Base-by-base conservation (phyloP, 768 basidiomycete genomes). In the Tricholoma furcatifolium region DNA sequence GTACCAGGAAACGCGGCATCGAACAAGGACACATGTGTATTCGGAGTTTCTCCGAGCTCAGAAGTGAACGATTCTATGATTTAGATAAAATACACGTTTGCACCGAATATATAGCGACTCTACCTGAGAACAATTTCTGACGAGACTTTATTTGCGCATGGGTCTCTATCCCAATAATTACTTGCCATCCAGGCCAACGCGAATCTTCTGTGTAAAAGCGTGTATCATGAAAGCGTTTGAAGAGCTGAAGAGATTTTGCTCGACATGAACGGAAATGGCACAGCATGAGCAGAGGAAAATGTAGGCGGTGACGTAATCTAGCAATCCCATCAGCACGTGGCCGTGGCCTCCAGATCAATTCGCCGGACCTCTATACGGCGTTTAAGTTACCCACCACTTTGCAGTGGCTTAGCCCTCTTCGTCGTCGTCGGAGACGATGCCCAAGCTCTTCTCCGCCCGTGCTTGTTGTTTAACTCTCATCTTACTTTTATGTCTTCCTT, bases 1-100 rank as follows among this genome's bases (percentile, higher is more conserved):
- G 93, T 91, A 43, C 97, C 96, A 8, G 96, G 96, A 62, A 94
- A 88, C 0, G 93, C 91, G 2, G 94, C 92, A 61, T 98, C 96
- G 58, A 88, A 88, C 1, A 76, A 66, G 1, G 86, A 82, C 17
- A 94, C 88, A 58, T 81, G 79, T 2, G 79, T 83, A 64, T 98
- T 98, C 0, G 89, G 83, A 0, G 65, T 54, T 31, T 84, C 80
- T 42, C 70, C 69, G 12, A 65, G 58, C n/a, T 61, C 63, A 15
- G 75, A 67, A 14, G 81, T 76, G 21, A 70, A 60, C 18, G 77
- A 70, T 32, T 74, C 79, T 76, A 45, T 15, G 45, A 36, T 23
- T 43, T 42, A 46, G 34, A 36, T 42, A 43, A 18, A 41, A 23
- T 51, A 43, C 12, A 43, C 34, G 42, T n/a, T 1, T 31, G 40